Evolutionary conservation across 352 stramenopile species (phyloP), one percentile per base, ranked within the genome.

Genomic region (Phytophthora pinifolia): DNA sequence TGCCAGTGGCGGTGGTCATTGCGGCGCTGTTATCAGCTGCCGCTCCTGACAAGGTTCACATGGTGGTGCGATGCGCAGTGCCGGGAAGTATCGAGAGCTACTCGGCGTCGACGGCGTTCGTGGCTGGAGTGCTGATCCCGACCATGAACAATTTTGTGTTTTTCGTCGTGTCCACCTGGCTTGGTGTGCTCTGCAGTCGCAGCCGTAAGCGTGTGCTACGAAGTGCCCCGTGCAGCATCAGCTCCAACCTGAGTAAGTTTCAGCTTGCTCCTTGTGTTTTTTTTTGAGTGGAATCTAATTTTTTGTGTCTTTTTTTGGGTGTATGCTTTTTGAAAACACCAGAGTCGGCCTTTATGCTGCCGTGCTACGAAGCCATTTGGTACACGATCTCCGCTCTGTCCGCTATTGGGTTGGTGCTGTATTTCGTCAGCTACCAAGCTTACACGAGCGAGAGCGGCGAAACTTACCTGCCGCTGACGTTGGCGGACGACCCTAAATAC

Each of bases 271-370:
- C 12, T 44, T 50, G 50, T 32, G 14, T 9, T 22, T 9, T 25
- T 25, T 2, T 35, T 30, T 17, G 29, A 46, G n/a, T 42, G 9
- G 9, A 43, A 36, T n/a, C 9, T 46, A 22, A 22, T 15, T 13
- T 30, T 33, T 34, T 45, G 45, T 29, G 49, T 38, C 39, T 36
- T 9, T 29, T 55, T 1, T 36, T n/a, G n/a, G n/a, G 15, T 71
- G 7, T 48, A 1, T 49, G 29, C 9, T 42, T 46, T 38, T 8
- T 46, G 32, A 33, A 9, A 9, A 58, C 25, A 29, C 25, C 46
- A 90, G 80, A 82, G 13, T 87, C 82, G 46, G 80, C 77, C 2
- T 95, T 95, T 51, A 92, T 95, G 79, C 62, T 95, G n/a, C 85
- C 85, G 6, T 93, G 85, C 50, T 95, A 92, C 38, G 85, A 91